Evolutionary conservation across 2,329 filamentous ascomycete species (phyloP), one percentile per base, ranked within the genome.

Genomic region (Xylaria digitata): DNA sequence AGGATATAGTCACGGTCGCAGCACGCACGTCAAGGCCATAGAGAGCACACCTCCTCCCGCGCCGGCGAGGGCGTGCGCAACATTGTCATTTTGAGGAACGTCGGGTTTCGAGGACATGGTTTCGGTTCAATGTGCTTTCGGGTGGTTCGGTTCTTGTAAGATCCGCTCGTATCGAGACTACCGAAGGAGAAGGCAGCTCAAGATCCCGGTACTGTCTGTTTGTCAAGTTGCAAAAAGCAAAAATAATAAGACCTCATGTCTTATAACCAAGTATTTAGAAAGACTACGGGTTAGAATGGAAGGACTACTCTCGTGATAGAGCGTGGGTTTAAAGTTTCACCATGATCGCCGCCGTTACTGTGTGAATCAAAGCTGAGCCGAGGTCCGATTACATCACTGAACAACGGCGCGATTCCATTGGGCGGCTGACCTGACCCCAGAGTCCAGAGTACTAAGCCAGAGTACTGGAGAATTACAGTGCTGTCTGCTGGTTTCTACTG

Each of bases 31-130:
- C 80, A 99, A 82, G 74, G 94, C 88, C 93, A 98, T 99, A 73
- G 96, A 97, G 66, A 98, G 83, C 65, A 99, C 90, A 67, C 96
- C 96, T 73, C 96, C 96, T 73, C 96, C 96, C 57, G 94, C 93
- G 72, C 95, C 95, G 63, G 94, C 93, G 66, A 98, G 88, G 68
- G 95, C 95, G 82, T 98, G 95, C 64, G 95, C 94, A 77, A 98
- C 93, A 84, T 97, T 97, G 85, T 98, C 95, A 78, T 94, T 96
- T 76, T 96, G 93, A 69, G 94, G 93, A 52, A 91, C 83, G 53
- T 89, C 87, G 52, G 89, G 84, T 73, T 90, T 90, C 79, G 75
- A 73, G 52, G 73, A 70, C 73, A 76, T 74, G 13, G 54, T 65
- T 48, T 60, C 58, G 61, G 32, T 63, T 61, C 26, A 61, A 26